Percentiles rank a stretch among this genome's conserved stretches.
phyloP scores from a whole-genome alignment of 164 flowering plant species.

The Nymphaea colorata region DNA sequence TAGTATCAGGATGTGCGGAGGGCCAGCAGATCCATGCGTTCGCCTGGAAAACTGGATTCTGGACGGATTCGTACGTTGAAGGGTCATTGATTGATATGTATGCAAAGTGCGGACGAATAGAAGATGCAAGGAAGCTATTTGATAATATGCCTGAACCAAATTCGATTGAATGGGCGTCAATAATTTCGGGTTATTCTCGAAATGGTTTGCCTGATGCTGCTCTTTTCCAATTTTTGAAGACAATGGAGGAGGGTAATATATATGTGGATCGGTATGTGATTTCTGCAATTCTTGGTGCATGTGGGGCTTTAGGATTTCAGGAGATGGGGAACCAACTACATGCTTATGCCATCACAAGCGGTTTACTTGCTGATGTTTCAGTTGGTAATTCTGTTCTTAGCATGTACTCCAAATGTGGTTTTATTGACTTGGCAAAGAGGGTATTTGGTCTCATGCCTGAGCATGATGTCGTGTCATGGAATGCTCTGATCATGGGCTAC shows the following conservation, averaged over 20 bases:
- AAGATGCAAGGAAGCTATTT: slow-evolving; percentile 60
- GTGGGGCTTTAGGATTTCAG: slow-evolving; percentile 59
- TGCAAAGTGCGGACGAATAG: slow-evolving; percentile 63
- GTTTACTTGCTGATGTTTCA: slow-evolving; percentile 30
- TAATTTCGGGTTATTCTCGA: slow-evolving; percentile 74
- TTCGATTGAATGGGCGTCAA: slow-evolving; percentile 53
- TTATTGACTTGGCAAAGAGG: slow-evolving; percentile 43
- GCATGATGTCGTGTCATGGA: slow-evolving; percentile 73
- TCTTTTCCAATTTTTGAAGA: slow-evolving; percentile 29
- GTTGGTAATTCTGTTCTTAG: slow-evolving; percentile 60
- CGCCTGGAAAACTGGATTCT: slow-evolving; percentile 44
- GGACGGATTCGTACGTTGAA: slow-evolving; percentile 39
- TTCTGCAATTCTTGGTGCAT: slow-evolving; percentile 49
- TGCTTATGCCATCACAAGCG: slow-evolving; percentile 40
- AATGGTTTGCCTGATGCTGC: slow-evolving; percentile 60
- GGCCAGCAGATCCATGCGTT: slow-evolving; percentile 80
- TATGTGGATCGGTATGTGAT: slow-evolving; percentile 49
- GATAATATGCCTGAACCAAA: slow-evolving; percentile 13
- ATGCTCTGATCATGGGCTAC: slow-evolving; percentile 50
- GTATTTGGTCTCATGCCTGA: slow-evolving; percentile 44
- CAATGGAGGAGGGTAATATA: slow-evolving; percentile 29
- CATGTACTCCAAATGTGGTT: slow-evolving; percentile 76
- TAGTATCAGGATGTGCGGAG: slow-evolving; percentile 24
- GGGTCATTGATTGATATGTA: slow-evolving; percentile 79
- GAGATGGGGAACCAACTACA: slow-evolving; percentile 77